Evolutionary conservation across 2,329 filamentous ascomycete species (phyloP).

Genomic region (Aplosporella prunicola): DNA sequence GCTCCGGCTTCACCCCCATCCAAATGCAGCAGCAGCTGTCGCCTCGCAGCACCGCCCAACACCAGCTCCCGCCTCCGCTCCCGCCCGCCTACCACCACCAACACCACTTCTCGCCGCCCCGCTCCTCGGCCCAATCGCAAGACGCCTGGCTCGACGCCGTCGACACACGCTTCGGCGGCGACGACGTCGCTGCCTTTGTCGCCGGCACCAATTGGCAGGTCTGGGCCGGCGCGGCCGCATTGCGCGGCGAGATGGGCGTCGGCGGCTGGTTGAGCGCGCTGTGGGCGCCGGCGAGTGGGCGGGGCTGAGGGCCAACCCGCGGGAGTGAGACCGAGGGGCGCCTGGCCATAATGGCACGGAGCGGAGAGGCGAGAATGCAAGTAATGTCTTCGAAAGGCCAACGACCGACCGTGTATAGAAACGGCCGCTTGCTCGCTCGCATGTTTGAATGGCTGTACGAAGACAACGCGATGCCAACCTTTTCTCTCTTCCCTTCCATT

Average conservation of each 20-base stretch:
- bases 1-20: constrained; percentile 9
- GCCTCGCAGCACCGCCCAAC: constrained; percentile 5
- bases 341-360: no score
- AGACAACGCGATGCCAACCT: no score
- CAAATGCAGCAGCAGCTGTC: constrained; percentile 6
- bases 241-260: constrained; percentile 8
- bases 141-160: constrained; percentile 28
- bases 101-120: constrained; percentile 1
- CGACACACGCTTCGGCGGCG: constrained; percentile 29
- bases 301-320: no score
- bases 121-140: constrained; percentile 6
- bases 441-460: no score
- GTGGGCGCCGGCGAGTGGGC: no score
- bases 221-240: constrained; percentile 18
- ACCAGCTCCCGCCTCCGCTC: constrained; percentile 4
- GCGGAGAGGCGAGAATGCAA: no score
- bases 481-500: no score
- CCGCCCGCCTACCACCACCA: constrained; percentile 1
- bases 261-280: constrained; percentile 22
- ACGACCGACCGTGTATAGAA: no score
- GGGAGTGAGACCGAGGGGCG: no score
- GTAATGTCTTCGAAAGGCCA: no score
- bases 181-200: constrained; percentile 32
- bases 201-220: constrained; percentile 27
- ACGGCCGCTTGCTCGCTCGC: no score